Base-by-base conservation (phyloP, 805 yeast genomes). In the Candida piceae region DNA sequence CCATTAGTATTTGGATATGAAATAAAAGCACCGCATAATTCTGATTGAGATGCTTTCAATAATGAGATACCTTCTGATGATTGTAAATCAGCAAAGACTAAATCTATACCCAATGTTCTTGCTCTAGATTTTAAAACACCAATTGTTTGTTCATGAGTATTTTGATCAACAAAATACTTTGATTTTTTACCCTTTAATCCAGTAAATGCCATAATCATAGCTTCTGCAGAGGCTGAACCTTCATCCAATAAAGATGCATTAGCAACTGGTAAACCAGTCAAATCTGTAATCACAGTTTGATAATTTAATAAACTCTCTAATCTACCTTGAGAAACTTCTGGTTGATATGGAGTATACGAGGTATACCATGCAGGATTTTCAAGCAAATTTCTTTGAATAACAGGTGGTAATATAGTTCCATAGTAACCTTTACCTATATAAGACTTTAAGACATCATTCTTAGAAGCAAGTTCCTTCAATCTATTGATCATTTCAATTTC, bases 331-430 rank as follows among this genome's bases (percentile, higher is more conserved):
- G 96, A 84, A 40, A 93, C 89, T 61, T 93, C 98, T 1, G 98
- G 96, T 66, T 93, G 98, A 62, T 93, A 93, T 24, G 98, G 98
- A 17, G 98, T 93, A 60, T 93, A 93, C 1, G 97, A 87, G 16
- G 98, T 93, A 69, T 93, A 93, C 98, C 98, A 93, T 57, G 88
- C 96, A 5, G 98, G 98, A 43, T 82, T 78, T 62, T 93, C 98
- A 39, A 93, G 67, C 40, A 93, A 63, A 54, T 93, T 93, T 58
- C 98, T 78, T 67, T 86, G 94, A 49, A 93, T 84, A 24, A 90
- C 96, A 2, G 95, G 83, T 0, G 98, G 98, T 31, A 86, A 67
- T 35, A 75, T 69, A 1, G 97, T 90, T 41, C 95, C 95, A 50
- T 86, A 84, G 63, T 90, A 93, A 28, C 98, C 98, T 58, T 85